Evolutionary conservation across 805 yeast species (phyloP).

Genomic region (Kuraishia hungarica): DNA sequence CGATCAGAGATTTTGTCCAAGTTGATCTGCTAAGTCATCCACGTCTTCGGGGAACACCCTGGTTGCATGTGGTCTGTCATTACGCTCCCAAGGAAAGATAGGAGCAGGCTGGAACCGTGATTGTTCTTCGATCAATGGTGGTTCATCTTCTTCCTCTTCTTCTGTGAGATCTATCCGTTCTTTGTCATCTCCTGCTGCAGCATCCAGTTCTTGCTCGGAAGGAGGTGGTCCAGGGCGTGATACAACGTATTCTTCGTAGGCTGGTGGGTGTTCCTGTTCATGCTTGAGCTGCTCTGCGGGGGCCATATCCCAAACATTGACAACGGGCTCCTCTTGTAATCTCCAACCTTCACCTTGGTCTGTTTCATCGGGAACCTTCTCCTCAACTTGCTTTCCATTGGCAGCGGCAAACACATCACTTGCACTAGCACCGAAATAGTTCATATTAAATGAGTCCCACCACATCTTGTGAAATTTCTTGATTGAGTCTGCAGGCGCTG

Average conservation of each 20-base stretch:
- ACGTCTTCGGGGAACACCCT: conserved; percentile 1
- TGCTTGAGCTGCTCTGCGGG: conserved; percentile 2
- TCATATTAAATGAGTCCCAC: conserved; percentile 19
- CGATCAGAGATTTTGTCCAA: not conserved
- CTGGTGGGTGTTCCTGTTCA: not conserved
- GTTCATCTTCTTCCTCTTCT: not conserved
- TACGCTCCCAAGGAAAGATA: conserved; percentile 27
- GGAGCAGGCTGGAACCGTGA: conserved; percentile 19
- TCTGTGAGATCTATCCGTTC: not conserved
- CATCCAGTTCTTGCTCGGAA: not conserved
- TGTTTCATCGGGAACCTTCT: not conserved
- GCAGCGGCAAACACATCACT: conserved; percentile 8
- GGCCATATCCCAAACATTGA: conserved; percentile 13
- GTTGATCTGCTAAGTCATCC: not conserved
- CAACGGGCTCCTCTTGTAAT: conserved; percentile 14
- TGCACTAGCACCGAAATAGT: conserved; percentile 9
- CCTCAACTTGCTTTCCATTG: conserved; percentile 1
- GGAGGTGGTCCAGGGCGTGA: conserved; percentile 4
- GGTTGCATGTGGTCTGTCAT: conserved; percentile 1
- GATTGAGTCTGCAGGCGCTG: conserved; percentile 12
- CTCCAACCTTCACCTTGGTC: conserved; percentile 24
- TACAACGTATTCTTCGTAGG: not conserved
- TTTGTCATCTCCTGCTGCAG: not conserved
- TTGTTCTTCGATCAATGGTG: conserved; percentile 6
- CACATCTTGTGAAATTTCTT: conserved; percentile 16